Evolutionary conservation across 805 yeast genomes (phyloP), one percentile per base, ranked within the genome.

Genomic region (Hanseniaspora lindneri): DNA sequence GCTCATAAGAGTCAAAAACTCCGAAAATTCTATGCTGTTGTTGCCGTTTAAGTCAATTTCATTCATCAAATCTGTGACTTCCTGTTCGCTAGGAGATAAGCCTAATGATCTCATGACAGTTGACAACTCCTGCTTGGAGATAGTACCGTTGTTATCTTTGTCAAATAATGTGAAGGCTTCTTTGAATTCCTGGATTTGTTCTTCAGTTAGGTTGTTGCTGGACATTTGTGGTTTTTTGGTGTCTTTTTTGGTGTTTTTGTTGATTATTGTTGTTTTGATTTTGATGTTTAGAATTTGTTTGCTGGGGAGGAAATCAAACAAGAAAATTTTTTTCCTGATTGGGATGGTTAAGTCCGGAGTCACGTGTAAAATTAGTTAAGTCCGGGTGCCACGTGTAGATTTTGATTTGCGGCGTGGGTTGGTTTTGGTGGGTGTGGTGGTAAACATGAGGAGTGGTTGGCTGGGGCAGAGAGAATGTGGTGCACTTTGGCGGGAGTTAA

Each of bases 21-120:
- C 92, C 44, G 84, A 75, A 65, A 83, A 83, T 62, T 83, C 92
- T 57, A 83, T 82, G 59, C 77, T 73, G 34, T 96, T 96, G 68
- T 92, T 94, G 58, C 89, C 89, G 69, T 92, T 92, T 53, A 82
- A 81, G 66, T 92, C 98, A 47, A 92, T 94, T 68, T 92, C 98
- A 65, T 89, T 89, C 73, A 92, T 85, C 82, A 92, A 79, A 64
- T 92, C 98, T 50, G 92, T 83, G 59, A 92, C 81, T 67, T 92
- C 98, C 55, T 87, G 79, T 66, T 92, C 97, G 44, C 94, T 80
- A 32, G 98, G 98, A 60, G 89, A 89, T 67, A 87, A 92, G 46
- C 98, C 98, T 61, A 92, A 73, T n/a, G 96, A 85, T 70, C 98
- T 82, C 98, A 92, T 92, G 47, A 92, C 98, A 3, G 96, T 87